Evolutionary conservation across 169 alveolate genomes (phyloP).

Genomic region (Plasmodium inui): DNA sequence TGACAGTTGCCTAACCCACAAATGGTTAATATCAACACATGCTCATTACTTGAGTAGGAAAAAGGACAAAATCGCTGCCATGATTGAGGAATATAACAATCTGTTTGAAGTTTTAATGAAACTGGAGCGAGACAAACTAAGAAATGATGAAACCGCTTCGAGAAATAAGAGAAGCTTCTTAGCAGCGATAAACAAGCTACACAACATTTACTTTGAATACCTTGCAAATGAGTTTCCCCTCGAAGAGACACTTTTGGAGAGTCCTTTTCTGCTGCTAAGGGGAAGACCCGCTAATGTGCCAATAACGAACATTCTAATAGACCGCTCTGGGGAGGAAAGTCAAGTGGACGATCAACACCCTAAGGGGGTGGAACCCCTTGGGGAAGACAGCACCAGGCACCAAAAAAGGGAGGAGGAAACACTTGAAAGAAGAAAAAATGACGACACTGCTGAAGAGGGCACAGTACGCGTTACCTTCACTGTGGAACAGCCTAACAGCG

Average conservation of each 20-base stretch:
- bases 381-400: neutral
- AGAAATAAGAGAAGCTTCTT: conserved; percentile 44
- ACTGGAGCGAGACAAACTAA: conserved; percentile 40
- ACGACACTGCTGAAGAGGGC: neutral
- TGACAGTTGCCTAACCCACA: neutral
- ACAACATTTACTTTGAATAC: conserved; percentile 29
- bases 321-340: neutral
- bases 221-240: neutral
- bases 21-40: conserved; percentile 37
- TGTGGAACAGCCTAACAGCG: neutral
- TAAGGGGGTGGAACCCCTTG: neutral
- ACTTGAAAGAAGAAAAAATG: neutral
- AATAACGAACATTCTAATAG: conserved; percentile 8
- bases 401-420: neutral
- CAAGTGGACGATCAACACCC: neutral
- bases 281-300: neutral
- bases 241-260: neutral
- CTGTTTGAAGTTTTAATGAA: conserved; percentile 39
- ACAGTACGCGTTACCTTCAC: neutral
- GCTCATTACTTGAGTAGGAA: conserved; percentile 8
- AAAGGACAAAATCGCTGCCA: conserved; percentile 6
- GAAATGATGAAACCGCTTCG: conserved; percentile 47
- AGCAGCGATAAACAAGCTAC: conserved; percentile 33
- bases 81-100: conserved; percentile 32
- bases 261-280: conserved; percentile 53